A percentile compares a stretch with the other conserved stretches of the same genome.
These are phyloP conservation scores for Aspergillus texensis DNA, from an alignment of 2,329 filamentous ascomycete genomes.

Conservation along the genomic window DNA sequence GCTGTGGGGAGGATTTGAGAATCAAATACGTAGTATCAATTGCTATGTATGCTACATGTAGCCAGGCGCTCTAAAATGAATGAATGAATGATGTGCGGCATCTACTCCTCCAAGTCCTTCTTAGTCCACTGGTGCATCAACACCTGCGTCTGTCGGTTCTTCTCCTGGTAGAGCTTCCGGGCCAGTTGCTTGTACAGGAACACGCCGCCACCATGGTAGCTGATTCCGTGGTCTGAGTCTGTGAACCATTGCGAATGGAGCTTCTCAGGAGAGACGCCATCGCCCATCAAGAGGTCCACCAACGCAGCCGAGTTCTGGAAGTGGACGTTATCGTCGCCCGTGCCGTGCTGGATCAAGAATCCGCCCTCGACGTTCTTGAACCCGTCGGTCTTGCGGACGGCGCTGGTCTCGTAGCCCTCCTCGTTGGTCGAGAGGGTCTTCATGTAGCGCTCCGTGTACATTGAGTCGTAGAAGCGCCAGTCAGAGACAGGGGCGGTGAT, in stretches of 20 bases:
- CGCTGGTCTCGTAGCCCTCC: constrained; percentile 63
- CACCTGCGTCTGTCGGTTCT: constrained; percentile 48
- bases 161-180: constrained; percentile 63
- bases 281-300: constrained; percentile 62
- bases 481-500: constrained; percentile 69
- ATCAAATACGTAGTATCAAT: too few species aligned
- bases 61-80: too few species aligned
- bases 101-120: neutral
- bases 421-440: constrained; percentile 61
- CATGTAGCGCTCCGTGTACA: constrained; percentile 76
- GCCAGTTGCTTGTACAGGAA: constrained; percentile 68
- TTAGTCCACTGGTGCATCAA: constrained; percentile 50
- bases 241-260: constrained; percentile 68
- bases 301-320: constrained; percentile 68
- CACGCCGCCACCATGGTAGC: constrained; percentile 56
- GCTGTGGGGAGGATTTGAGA: too few species aligned
- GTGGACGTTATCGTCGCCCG: constrained; percentile 72
- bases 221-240: constrained; percentile 65
- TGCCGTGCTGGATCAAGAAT: constrained; percentile 66
- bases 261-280: constrained; percentile 61
- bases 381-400: constrained; percentile 59
- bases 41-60: too few species aligned
- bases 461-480: constrained; percentile 71
- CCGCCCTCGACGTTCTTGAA: constrained; percentile 66
- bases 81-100: too few species aligned